Evolutionary conservation across 2,329 filamentous ascomycete species (phyloP), one percentile per base, ranked within the genome.

Genomic region (Verticillium nubilum): DNA sequence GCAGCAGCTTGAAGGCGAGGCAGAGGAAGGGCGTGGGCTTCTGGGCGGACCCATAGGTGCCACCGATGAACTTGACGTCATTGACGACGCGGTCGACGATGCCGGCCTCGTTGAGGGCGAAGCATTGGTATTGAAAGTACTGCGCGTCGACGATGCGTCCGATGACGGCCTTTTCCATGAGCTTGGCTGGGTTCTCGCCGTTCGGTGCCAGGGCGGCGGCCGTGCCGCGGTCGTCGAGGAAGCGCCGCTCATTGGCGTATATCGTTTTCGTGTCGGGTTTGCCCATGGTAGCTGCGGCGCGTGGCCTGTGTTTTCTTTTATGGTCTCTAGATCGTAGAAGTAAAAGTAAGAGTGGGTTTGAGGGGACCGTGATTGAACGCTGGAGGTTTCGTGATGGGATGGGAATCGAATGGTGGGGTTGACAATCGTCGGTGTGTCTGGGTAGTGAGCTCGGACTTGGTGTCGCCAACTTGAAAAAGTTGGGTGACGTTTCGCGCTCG

Each of bases 121-220:
- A 99, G 73, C 95, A 97, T 78, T 97, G 93, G 76, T 98, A 95
- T 75, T 97, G 97, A 90, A 92, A 99, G 79, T 97, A 99, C 77
- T 97, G 96, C 58, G 87, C 91, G 70, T 97, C 92, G 66, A 93
- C 87, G 74, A 99, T 97, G 71, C 95, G 92, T 76, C 99, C 95
- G 70, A 91, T 90, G 65, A 97, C 92, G 47, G 92, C 90, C 74
- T 96, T 97, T 75, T 98, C 94, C 83, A 98, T 90, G 61, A 98
- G 90, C 4, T 90, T 93, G n/a, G 92, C 91, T 1, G 94, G 94
- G 77, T 97, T 97, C 69, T 96, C 89, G 62, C 92, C 92, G 72
- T 94, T 88, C 61, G 86, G 92, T 63, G 95, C 88, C 25, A 96
- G 84, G 35, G 86, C 76, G 53, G 88, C 90, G 13, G 79, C 81